These are phyloP conservation scores for Cladosporium sp. DNA, from an alignment of 2,329 filamentous ascomycete genomes.

Conservation along the genomic window DNA sequence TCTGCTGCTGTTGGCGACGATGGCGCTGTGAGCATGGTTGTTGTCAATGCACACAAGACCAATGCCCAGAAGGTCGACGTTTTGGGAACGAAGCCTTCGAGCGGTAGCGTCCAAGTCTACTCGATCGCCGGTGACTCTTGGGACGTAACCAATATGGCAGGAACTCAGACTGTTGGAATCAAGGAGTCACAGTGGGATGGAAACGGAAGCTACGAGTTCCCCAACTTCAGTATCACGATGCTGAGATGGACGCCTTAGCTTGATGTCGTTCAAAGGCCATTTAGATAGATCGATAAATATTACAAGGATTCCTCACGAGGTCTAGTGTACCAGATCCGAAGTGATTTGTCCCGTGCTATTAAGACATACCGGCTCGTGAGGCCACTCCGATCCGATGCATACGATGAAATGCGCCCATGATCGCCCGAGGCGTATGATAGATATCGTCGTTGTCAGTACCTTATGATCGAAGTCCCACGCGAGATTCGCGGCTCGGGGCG, in stretches of 20 bases:
- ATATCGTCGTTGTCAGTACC: too few relatives aligned
- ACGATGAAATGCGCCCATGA: too few relatives aligned
- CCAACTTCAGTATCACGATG: constrained; percentile 64
- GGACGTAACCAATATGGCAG: constrained; percentile 56
- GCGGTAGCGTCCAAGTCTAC: constrained; percentile 49
- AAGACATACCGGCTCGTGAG: too few relatives aligned
- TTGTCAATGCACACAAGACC: constrained; percentile 63
- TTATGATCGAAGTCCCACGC: too few relatives aligned
- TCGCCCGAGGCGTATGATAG: too few relatives aligned
- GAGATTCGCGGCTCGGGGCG: too few relatives aligned
- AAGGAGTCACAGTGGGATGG: constrained; percentile 59
- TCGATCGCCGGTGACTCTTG: constrained; percentile 55
- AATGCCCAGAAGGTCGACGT: constrained; percentile 33
- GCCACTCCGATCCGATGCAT: too few relatives aligned
- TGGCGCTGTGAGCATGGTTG: constrained; percentile 59
- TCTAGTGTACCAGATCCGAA: too few relatives aligned
- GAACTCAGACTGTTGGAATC: constrained; percentile 56
- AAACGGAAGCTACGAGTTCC: constrained; percentile 56
- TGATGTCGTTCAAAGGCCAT: not conserved
- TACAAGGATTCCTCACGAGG: too few relatives aligned
- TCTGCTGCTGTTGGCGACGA: constrained; percentile 55
- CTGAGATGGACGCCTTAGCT: constrained; percentile 47
- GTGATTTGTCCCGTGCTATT: too few relatives aligned
- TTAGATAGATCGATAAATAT: not conserved
- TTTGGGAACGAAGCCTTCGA: not conserved